Evolutionary conservation across 768 basidiomycete species (phyloP).

Genomic region (Astraeus odoratus): DNA sequence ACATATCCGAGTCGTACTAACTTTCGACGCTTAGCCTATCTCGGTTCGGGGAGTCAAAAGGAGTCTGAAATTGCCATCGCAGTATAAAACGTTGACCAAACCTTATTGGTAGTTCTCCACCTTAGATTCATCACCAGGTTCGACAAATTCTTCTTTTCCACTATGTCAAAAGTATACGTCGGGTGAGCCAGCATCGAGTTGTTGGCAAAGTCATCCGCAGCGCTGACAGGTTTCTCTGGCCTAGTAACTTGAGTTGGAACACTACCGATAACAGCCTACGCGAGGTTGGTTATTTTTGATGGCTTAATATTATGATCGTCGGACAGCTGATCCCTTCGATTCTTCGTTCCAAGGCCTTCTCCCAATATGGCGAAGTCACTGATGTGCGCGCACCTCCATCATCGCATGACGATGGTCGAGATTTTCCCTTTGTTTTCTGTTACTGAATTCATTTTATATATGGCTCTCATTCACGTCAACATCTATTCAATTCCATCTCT

Average conservation of each 20-base stretch:
- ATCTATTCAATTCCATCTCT: background rate
- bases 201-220: background rate
- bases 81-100: constrained; percentile 23
- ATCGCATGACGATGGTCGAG: constrained; percentile 26
- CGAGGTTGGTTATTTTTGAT: constrained; percentile 14
- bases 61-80: constrained; percentile 26
- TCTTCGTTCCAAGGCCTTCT: constrained; percentile 33
- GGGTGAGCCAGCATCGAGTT: constrained; percentile 16
- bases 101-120: constrained; percentile 5
- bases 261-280: constrained; percentile 24
- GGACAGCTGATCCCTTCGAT: background rate
- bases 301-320: background rate
- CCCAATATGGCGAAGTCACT: constrained; percentile 34
- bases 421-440: constrained; percentile 14
- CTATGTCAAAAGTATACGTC: constrained; percentile 29
- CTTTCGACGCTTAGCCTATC: no score
- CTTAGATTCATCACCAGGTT: constrained; percentile 6
- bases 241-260: constrained; percentile 29
- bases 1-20: no score
- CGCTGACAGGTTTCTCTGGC: background rate
- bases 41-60: constrained; percentile 12
- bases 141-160: constrained; percentile 11
- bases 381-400: constrained; percentile 42
- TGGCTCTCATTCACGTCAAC: constrained; percentile 12
- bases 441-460: no score